phyloP scores from a whole-genome alignment of 345 rosid genomes.

The Populus alba region DNA sequence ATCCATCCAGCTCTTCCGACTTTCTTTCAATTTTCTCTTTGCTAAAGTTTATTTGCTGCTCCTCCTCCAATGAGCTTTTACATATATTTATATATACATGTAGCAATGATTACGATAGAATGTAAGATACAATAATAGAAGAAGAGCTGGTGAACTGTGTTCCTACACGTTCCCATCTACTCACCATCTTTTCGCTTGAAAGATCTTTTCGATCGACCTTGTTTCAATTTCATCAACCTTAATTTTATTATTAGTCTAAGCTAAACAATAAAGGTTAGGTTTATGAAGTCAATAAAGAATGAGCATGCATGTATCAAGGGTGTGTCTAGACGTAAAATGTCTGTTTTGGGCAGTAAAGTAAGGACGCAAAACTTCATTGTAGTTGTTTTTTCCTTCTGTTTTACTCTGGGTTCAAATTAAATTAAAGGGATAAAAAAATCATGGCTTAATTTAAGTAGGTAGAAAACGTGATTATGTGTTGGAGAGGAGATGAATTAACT shows the following conservation, averaged over 20 bases:
- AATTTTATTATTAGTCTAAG: background rate
- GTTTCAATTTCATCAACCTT: background rate
- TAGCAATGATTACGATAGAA: slow-evolving; percentile 12
- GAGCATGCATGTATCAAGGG: background rate
- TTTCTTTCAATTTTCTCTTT: background rate
- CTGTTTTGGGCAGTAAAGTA: background rate
- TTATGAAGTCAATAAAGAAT: background rate
- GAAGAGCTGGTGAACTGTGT: slow-evolving; percentile 66
- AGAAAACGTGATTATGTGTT: background rate
- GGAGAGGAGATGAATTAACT: background rate
- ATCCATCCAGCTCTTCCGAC: slow-evolving; percentile 23
- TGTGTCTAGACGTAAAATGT: background rate
- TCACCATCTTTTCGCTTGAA: slow-evolving; percentile 19
- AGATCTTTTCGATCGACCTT: background rate
- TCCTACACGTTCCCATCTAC: slow-evolving; percentile 60
- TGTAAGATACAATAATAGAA: slow-evolving; percentile 18
- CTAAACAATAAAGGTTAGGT: background rate
- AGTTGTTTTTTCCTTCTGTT: no score
- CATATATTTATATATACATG: slow-evolving; percentile 30
- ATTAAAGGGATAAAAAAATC: background rate
- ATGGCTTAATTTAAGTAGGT: background rate
- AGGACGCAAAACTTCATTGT: no score
- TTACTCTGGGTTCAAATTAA: no score
- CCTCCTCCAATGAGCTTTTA: background rate
- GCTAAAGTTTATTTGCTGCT: background rate